phyloP scores from a whole-genome alignment of 768 basidiomycete species.

The Suillus decipiens region DNA sequence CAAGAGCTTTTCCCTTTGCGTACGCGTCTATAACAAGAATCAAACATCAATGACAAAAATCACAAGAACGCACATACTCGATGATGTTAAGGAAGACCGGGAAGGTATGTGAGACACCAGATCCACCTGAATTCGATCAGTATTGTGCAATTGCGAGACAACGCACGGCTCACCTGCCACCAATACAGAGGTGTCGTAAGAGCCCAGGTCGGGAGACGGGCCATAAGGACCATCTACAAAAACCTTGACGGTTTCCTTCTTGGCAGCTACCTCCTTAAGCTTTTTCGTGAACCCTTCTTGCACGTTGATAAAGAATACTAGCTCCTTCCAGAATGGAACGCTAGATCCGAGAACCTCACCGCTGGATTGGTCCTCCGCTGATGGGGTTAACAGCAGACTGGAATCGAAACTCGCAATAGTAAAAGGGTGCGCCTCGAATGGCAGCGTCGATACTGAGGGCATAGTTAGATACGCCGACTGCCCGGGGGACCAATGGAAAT shows the following conservation, averaged over 20 bases:
- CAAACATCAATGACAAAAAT: not conserved
- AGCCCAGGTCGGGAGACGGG: slow-evolving; percentile 38
- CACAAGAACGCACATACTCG: slow-evolving; percentile 32
- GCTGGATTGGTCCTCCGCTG: not conserved
- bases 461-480: slow-evolving; percentile 56
- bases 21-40: slow-evolving; percentile 19
- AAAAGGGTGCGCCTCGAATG: slow-evolving; percentile 62
- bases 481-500: slow-evolving; percentile 55
- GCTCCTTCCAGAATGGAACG: slow-evolving; percentile 35
- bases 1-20: slow-evolving; percentile 22
- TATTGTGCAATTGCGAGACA: not conserved
- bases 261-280: slow-evolving; percentile 36
- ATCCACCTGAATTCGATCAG: slow-evolving; percentile 40
- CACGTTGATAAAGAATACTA: slow-evolving; percentile 61
- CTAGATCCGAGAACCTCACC: not conserved
- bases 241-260: slow-evolving; percentile 39
- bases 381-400: slow-evolving; percentile 14
- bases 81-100: slow-evolving; percentile 46
- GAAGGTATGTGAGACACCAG: slow-evolving; percentile 50
- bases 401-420: slow-evolving; percentile 52
- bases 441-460: slow-evolving; percentile 44
- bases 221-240: slow-evolving; percentile 66
- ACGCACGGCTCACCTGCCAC: slow-evolving; percentile 43
- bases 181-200: slow-evolving; percentile 48
- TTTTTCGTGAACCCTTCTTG: slow-evolving; percentile 60